Conservation (phyloP, 345 rosid genomes). For the Pugionium cornutum region DNA sequence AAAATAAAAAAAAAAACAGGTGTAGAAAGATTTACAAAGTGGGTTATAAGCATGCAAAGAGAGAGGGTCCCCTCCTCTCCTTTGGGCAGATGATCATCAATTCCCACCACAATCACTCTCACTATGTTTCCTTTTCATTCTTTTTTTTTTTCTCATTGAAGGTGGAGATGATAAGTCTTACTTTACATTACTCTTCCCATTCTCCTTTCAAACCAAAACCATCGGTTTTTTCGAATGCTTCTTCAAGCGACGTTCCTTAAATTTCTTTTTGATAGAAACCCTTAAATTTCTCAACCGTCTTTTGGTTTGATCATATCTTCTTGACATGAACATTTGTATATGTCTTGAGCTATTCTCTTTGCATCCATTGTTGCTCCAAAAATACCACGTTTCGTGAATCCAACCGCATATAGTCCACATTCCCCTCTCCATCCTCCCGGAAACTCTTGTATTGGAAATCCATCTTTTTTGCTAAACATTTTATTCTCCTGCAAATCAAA, state of each 20-base stretch:
- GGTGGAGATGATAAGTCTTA: constrained; percentile 36
- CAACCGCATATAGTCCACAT: constrained; percentile 83
- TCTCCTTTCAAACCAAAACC: constrained; percentile 19
- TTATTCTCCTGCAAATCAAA: constrained; percentile 53
- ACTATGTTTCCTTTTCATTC: constrained; percentile 37
- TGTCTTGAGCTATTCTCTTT: constrained; percentile 67
- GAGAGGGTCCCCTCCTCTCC: constrained; percentile 45
- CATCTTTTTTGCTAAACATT: constrained; percentile 81
- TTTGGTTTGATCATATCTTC: constrained; percentile 22
- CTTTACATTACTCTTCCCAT: constrained; percentile 21
- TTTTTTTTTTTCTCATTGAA: constrained; percentile 40
- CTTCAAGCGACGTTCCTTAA: too few species aligned
- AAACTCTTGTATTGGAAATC: constrained; percentile 65
- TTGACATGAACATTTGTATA: constrained; percentile 10
- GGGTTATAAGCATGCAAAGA: constrained; percentile 44
- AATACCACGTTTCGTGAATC: constrained; percentile 84
- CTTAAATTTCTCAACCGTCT: not conserved
- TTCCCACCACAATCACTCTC: constrained; percentile 43
- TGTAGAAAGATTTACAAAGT: constrained; percentile 43
- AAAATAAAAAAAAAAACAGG: constrained; percentile 17
- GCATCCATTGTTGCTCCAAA: constrained; percentile 87
- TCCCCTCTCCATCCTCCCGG: constrained; percentile 98
- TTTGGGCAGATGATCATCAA: constrained; percentile 45
- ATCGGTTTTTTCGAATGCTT: constrained; percentile 18
- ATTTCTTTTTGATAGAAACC: constrained; percentile 2